Percentiles rank a stretch among this genome's conserved stretches.
Evolutionary conservation across 2,329 filamentous ascomycete species (phyloP).

Genomic region (Iodosphaeria phyllophila): DNA sequence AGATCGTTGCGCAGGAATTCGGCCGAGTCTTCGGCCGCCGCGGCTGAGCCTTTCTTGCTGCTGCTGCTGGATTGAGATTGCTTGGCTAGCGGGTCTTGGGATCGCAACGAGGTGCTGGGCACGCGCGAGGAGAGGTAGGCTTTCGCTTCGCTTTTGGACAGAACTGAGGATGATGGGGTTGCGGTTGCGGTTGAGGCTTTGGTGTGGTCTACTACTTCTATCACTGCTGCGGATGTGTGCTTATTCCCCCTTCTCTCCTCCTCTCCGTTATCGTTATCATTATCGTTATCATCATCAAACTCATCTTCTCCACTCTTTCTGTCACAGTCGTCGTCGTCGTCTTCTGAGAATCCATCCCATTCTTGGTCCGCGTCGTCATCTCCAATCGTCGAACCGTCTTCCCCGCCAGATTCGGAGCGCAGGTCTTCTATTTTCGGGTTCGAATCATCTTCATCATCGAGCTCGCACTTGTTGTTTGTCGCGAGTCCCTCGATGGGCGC

Average conservation of each 20-base stretch:
- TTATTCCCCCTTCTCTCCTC: too few species aligned
- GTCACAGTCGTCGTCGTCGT: conserved; percentile 13
- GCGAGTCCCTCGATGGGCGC: conserved; percentile 36
- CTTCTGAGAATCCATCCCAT: too few species aligned
- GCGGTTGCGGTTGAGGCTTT: conserved; percentile 16
- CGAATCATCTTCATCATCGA: conserved; percentile 11
- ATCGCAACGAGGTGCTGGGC: conserved; percentile 14
- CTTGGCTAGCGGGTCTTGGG: too few species aligned
- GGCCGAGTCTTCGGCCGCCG: conserved; percentile 32
- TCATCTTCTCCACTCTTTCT: conserved; percentile 6
- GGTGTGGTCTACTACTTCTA: conserved; percentile 47
- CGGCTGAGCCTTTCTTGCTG: conserved; percentile 5
- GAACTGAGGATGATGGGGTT: conserved; percentile 15
- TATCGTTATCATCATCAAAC: conserved; percentile 14
- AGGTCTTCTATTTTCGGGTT: background rate
- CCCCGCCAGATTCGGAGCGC: background rate
- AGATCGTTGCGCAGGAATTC: conserved; percentile 79
- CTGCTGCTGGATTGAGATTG: too few species aligned
- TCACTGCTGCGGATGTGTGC: conserved; percentile 10
- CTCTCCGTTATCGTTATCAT: too few species aligned
- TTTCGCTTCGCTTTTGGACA: conserved; percentile 54
- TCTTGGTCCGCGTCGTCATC: too few species aligned
- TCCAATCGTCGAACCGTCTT: conserved; percentile 4
- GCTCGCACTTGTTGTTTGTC: conserved; percentile 8
- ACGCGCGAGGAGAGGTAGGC: conserved; percentile 44